Conservation (phyloP, 108 stramenopile species). For the Cyclotella atomus region DNA sequence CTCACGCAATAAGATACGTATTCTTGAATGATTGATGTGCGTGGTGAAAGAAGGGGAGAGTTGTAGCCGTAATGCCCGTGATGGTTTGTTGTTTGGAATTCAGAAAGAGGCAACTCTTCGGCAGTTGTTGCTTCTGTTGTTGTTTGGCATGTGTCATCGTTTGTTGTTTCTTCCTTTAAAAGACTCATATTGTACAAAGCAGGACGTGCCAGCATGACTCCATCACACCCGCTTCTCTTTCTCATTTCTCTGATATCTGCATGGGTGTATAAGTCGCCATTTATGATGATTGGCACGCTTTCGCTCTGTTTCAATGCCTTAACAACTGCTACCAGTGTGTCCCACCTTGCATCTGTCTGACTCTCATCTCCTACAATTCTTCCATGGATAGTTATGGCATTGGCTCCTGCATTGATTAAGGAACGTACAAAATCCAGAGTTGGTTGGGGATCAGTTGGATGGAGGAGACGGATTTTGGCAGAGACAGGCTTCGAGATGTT, state of each 20-base stretch:
- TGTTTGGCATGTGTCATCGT: not conserved
- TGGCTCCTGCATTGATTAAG: slow-evolving; percentile 91
- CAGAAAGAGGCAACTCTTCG: slow-evolving; percentile 19
- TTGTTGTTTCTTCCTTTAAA: slow-evolving; percentile 44
- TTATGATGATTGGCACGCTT: slow-evolving; percentile 75
- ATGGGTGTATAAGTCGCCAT: slow-evolving; percentile 94
- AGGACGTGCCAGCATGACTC: slow-evolving; percentile 93
- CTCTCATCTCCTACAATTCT: slow-evolving; percentile 71
- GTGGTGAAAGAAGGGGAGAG: slow-evolving; percentile 66
- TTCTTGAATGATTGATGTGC: slow-evolving; percentile 85
- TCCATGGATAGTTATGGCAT: slow-evolving; percentile 95
- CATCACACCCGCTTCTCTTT: slow-evolving; percentile 71
- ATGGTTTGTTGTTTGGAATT: slow-evolving; percentile 38
- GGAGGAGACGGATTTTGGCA: slow-evolving; percentile 93
- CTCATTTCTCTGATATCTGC: slow-evolving; percentile 70
- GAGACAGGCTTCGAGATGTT: slow-evolving; percentile 78
- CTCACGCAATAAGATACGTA: slow-evolving; percentile 75
- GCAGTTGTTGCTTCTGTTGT: not conserved
- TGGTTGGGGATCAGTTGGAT: slow-evolving; percentile 48
- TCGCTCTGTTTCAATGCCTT: slow-evolving; percentile 50
- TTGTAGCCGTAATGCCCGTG: slow-evolving; percentile 50
- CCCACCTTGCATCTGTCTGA: slow-evolving; percentile 77
- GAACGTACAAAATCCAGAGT: slow-evolving; percentile 81
- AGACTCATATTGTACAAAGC: slow-evolving; percentile 91
- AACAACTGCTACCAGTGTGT: slow-evolving; percentile 78